phyloP scores from a whole-genome alignment of 1,284 basidiomycete species.

The Salmacisia buchloeana region DNA sequence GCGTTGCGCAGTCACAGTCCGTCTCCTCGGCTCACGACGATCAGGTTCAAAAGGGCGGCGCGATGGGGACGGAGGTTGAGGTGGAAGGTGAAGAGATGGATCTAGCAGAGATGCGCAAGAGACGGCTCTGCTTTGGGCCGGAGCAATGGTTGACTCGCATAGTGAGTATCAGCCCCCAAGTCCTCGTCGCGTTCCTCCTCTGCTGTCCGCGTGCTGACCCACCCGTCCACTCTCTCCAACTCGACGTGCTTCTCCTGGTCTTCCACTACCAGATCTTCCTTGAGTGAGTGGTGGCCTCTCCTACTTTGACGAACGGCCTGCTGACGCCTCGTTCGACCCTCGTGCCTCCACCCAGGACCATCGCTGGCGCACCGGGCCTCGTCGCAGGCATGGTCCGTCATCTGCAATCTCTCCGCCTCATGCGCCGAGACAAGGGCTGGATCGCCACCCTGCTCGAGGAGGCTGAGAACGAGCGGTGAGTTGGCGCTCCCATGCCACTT shows the following conservation, averaged over 20 bases:
- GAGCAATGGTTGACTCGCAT: constrained; percentile 28
- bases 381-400: constrained; percentile 81
- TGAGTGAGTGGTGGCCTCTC: constrained; percentile 10
- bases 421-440: constrained; percentile 39
- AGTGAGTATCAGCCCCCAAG: no score
- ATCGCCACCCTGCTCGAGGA: constrained; percentile 40
- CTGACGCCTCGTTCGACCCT: constrained; percentile 65
- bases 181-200: no score
- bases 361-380: constrained; percentile 83
- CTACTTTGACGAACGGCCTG: background rate
- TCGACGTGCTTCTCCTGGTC: background rate
- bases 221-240: background rate
- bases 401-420: constrained; percentile 41
- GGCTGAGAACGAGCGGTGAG: constrained; percentile 33
- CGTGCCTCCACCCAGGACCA: constrained; percentile 61
- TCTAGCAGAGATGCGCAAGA: constrained; percentile 1
- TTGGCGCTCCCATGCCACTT: background rate
- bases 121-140: constrained; percentile 30
- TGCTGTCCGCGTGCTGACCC: no score
- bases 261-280: constrained; percentile 21
- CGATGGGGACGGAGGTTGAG: constrained; percentile 4
- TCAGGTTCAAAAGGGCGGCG: no score
- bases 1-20: no score
- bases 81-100: constrained; percentile 10
- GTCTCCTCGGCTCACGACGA: no score